These are phyloP conservation scores for Stipa capillata DNA, from an alignment of 176 grass and related monocot genomes.

Conservation along the genomic window DNA sequence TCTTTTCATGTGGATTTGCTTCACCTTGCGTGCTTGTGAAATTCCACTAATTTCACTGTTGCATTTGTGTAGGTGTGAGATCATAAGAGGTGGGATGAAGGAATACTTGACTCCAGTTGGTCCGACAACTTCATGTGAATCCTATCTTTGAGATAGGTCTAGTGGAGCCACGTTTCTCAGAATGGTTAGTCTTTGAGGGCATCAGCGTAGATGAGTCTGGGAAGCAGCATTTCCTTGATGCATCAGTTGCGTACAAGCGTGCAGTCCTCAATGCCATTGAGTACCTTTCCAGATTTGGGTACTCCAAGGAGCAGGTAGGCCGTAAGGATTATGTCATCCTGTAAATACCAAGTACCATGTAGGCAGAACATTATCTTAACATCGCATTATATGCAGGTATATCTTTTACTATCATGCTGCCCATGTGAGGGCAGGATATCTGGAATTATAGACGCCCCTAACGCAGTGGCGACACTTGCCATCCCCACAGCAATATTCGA, in stretches of 20 bases:
- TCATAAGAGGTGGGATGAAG: conserved; percentile 87
- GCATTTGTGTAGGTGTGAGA: conserved; percentile 65
- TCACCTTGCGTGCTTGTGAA: not conserved
- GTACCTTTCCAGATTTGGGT: conserved; percentile 83
- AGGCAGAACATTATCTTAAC: conserved; percentile 6
- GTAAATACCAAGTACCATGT: not conserved
- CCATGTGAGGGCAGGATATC: conserved; percentile 95
- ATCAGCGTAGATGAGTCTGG: conserved; percentile 94
- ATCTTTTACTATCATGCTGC: conserved; percentile 85
- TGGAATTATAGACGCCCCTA: conserved; percentile 85
- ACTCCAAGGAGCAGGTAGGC: conserved; percentile 92
- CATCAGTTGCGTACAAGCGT: conserved; percentile 75
- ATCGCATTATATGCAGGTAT: conserved; percentile 41
- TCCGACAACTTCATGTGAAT: conserved; percentile 81
- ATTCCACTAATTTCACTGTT: not conserved
- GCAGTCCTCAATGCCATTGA: conserved; percentile 91
- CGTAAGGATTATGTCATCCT: not conserved
- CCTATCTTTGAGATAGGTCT: conserved; percentile 96
- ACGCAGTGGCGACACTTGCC: conserved; percentile 81
- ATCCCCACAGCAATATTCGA: conserved; percentile 88
- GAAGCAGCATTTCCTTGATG: conserved; percentile 90
- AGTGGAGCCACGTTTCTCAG: conserved; percentile 82
- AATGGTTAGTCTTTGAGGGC: conserved; percentile 95
- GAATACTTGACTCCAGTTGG: conserved; percentile 90
- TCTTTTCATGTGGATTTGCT: not conserved